Percentiles rank a stretch among this genome's conserved stretches.
Conservation (phyloP, 306 rosid genomes). For the Styphnolobium japonicum region DNA sequence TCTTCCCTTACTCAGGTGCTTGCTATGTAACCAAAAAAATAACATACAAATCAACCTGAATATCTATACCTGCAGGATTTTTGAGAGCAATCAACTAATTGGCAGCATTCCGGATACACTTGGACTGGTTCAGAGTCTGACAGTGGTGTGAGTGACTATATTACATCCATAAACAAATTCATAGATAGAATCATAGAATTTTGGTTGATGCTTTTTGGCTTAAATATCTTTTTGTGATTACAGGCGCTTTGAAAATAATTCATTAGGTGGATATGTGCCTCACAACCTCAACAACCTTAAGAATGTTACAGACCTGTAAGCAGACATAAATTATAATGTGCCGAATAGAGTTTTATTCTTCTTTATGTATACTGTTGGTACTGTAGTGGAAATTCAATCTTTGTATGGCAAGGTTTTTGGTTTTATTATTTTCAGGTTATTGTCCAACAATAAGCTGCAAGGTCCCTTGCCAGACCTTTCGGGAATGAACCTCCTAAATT, state of each 20-base stretch:
- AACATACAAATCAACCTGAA: not conserved
- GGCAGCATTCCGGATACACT: constrained; percentile 50
- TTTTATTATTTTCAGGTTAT: constrained; percentile 31
- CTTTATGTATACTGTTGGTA: not conserved
- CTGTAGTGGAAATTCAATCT: not conserved
- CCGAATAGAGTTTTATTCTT: not conserved
- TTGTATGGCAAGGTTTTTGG: not conserved
- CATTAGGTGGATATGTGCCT: constrained; percentile 39
- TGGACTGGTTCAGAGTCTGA: constrained; percentile 34
- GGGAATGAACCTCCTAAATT: constrained; percentile 31
- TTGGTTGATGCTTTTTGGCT: not conserved
- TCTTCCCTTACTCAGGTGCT: too few relatives aligned
- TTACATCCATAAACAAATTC: not conserved
- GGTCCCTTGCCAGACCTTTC: constrained; percentile 45
- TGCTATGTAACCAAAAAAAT: too few relatives aligned
- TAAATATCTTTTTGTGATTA: not conserved
- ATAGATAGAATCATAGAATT: not conserved
- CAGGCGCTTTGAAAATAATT: constrained; percentile 53
- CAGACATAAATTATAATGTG: not conserved
- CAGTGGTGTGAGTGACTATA: constrained; percentile 49
- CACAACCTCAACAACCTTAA: constrained; percentile 36
- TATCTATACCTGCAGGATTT: constrained; percentile 39
- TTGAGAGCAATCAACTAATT: constrained; percentile 32
- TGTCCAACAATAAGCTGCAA: constrained; percentile 45
- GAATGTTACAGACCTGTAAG: constrained; percentile 42